Percentiles rank a stretch among this genome's conserved stretches.
Evolutionary conservation across 805 yeast genomes (phyloP).

Genomic region (Jamesozyma spencerorum): DNA sequence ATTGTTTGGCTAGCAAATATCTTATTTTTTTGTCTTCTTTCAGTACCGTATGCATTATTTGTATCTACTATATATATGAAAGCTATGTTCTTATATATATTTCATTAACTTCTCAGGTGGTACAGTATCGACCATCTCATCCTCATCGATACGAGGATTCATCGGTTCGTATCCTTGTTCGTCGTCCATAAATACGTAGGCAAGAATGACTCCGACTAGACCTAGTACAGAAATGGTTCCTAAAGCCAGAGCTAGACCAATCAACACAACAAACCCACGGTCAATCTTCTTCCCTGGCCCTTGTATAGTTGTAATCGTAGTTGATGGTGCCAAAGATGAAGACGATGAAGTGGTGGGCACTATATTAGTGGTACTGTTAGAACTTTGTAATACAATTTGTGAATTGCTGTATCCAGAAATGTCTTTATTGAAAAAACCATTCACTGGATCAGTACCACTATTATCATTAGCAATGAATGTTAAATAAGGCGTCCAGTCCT

Average conservation of each 20-base stretch:
- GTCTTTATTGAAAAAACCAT: slow-evolving; percentile 30
- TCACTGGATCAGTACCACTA: slow-evolving; percentile 15
- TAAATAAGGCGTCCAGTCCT: slow-evolving; percentile 23
- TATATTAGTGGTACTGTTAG: slow-evolving; percentile 12
- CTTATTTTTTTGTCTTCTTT: too few relatives aligned
- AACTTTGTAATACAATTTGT: slow-evolving; percentile 13
- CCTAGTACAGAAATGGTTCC: slow-evolving; percentile 39
- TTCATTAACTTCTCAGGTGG: slow-evolving; percentile 49
- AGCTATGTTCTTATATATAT: slow-evolving; percentile 17
- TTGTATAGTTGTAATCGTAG: too few relatives aligned
- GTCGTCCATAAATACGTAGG: slow-evolving; percentile 31
- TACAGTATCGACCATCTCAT: slow-evolving; percentile 50
- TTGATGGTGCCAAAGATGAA: too few relatives aligned
- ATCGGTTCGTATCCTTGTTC: slow-evolving; percentile 38
- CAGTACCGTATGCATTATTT: too few relatives aligned
- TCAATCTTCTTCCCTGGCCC: slow-evolving; percentile 26
- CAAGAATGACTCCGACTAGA: slow-evolving; percentile 30
- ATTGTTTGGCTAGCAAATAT: too few relatives aligned
- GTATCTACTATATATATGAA: background rate
- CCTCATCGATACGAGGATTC: slow-evolving; percentile 48
- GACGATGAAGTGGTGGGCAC: slow-evolving; percentile 9
- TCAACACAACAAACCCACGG: slow-evolving; percentile 58
- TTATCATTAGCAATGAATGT: background rate
- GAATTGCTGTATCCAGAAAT: slow-evolving; percentile 27
- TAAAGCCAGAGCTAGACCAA: slow-evolving; percentile 58